Percentiles rank a stretch among this genome's conserved stretches.
Evolutionary conservation across 1,139 yeast species (phyloP).

Genomic region (Pichia sp.): DNA sequence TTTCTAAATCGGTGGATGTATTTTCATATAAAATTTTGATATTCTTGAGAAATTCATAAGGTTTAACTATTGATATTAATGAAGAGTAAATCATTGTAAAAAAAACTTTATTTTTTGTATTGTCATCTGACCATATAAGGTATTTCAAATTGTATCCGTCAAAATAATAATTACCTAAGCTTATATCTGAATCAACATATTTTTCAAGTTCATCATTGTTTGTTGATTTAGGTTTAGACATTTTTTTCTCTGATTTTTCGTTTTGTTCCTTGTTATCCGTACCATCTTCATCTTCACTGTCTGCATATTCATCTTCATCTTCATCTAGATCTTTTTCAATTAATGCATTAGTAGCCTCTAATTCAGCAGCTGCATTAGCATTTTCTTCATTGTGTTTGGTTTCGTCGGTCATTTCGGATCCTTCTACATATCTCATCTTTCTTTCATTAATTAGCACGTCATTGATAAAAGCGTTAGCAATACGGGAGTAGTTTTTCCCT

Average conservation of each 20-base stretch:
- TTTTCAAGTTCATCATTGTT: slow-evolving; percentile 16
- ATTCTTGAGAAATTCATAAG: slow-evolving; percentile 31
- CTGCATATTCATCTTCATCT: slow-evolving; percentile 2
- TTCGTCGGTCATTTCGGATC: slow-evolving; percentile 16
- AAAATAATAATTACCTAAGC: slow-evolving; percentile 30
- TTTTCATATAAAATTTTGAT: slow-evolving; percentile 25
- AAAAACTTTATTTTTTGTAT: slow-evolving; percentile 22
- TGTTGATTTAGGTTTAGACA: slow-evolving; percentile 16
- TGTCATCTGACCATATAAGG: slow-evolving; percentile 20
- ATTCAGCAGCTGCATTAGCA: slow-evolving; percentile 16
- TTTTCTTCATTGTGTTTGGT: slow-evolving; percentile 8
- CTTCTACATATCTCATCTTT: slow-evolving; percentile 29
- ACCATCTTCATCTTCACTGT: slow-evolving; percentile 1
- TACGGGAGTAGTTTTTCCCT: slow-evolving; percentile 36
- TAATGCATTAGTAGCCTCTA: slow-evolving; percentile 9
- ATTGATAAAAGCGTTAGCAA: slow-evolving; percentile 46
- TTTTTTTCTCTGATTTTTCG: slow-evolving; percentile 19
- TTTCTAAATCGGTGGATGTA: slow-evolving; percentile 16
- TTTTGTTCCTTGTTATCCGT: slow-evolving; percentile 2
- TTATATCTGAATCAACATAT: slow-evolving; percentile 11
- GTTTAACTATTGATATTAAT: slow-evolving; percentile 29
- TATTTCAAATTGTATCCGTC: slow-evolving; percentile 32
- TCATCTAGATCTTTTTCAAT: slow-evolving; percentile 3
- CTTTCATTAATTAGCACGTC: slow-evolving; percentile 43
- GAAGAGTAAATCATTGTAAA: slow-evolving; percentile 31